Base-by-base conservation (phyloP, 2,329 filamentous ascomycete species). In the Pyricularia pennisetigena region DNA sequence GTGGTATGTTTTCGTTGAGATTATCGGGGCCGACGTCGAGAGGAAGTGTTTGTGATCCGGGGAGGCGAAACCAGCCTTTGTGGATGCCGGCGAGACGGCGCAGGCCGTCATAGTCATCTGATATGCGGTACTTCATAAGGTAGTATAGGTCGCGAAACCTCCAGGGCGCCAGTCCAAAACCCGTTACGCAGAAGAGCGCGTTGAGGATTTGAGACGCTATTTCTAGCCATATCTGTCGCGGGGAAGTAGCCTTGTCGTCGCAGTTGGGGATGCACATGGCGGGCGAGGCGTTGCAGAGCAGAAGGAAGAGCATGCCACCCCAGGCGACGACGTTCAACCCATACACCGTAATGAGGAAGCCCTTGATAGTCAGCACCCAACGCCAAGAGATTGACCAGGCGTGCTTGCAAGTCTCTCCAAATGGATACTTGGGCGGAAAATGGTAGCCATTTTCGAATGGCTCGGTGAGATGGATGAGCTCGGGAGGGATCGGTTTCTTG, bases 231-330 rank as follows among this genome's bases (percentile, higher is more conserved):
- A 88, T 88, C 24, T 90, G 83, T n/a, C 92, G 86, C 1, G 91
- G 88, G 0, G 90, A 93, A 73, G 92, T 81, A 57, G 32, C 28
- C 75, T 92, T 88, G 72, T 91, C 82, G 74, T 91, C 84, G 79
- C 91, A 94, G 49, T 81, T 81, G 0, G 85, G 88, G 72, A 83
- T 76, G 80, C 92, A 93, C 90, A 93, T 93, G 69, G 87, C 86
- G 7, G 89, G 88, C 2, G 86, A 81, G 68, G 85, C 92, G 73
- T 93, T 92, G 80, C 89, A 90, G 29, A 97, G 86, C 2, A 97
- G 82, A 23, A 97, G 81, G 78, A 97, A 96, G 41, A 97, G 83
- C 93, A 97, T 97, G 69, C 90, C 92, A 67, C 93, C 93, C 93
- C 93, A 97, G 0, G 91, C 93, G 10, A 97, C 86, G 24, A 97